Base-by-base conservation (phyloP, 2,329 filamentous ascomycete genomes). In the Hypoxylon sp. region DNA sequence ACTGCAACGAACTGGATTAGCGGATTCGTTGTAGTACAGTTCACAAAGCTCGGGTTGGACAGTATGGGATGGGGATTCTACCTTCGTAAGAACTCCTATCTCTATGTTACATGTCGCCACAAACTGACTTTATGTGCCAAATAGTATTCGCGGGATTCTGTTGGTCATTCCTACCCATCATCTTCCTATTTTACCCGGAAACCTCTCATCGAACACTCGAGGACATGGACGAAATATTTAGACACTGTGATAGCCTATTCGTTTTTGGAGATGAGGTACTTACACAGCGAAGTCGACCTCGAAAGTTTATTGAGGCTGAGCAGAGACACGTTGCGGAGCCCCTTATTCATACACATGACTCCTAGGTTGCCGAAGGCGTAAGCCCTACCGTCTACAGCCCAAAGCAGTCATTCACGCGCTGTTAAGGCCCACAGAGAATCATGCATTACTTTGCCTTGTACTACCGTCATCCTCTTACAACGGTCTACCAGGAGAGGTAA, bases 151-250 rank as follows among this genome's bases (percentile, higher is more conserved):
- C 82, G 0, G 79, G 83, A 53, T 75, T 80, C 51, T 80, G 77
- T 67, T 79, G 75, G 72, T 70, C 74, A 14, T 80, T 77, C 63
- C 73, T 79, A 32, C 79, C 79, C 11, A 68, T 81, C 41, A 81
- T 84, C 4, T 86, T 82, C 72, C 78, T 83, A 63, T 79, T 87
- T 48, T 85, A 86, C 60, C 83, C 83, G 0, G 84, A 86, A 71
- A 86, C 84, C 1, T 74, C 80, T 5, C 77, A 82, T 50, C 77
- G 80, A 9, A 81, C 83, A 0, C 77, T 86, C 5, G 83, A 86
- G 70, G 83, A 85, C 48, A 84, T 85, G 74, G 82, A 85, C 65
- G 75, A 81, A 60, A 81, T 82, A 43, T 82, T 81, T 64, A 76
- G 76, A 36, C 72, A 73, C 34, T 73, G 76, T 45, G 74, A 74